Conservation (phyloP, 768 basidiomycete species). For the Butyriboletus loyo region DNA sequence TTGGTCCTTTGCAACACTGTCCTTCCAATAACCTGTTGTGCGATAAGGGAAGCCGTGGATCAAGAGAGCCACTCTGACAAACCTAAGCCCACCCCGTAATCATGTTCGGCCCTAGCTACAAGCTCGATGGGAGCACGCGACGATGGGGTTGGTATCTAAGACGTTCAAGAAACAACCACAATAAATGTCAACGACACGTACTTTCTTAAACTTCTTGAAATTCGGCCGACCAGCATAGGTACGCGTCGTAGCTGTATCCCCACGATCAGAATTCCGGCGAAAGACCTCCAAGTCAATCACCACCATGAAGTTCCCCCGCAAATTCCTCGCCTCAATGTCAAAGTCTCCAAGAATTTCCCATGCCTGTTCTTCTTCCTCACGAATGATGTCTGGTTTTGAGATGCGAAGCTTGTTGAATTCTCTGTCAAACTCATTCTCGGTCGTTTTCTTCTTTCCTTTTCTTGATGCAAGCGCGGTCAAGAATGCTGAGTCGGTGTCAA, state of each 20-base stretch:
- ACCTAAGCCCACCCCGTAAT: slow-evolving; percentile 56
- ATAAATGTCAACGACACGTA: slow-evolving; percentile 24
- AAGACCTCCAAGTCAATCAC: slow-evolving; percentile 63
- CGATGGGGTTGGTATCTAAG: slow-evolving; percentile 28
- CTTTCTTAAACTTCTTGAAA: slow-evolving; percentile 80
- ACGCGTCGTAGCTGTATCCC: slow-evolving; percentile 35
- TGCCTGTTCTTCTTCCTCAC: slow-evolving; percentile 46
- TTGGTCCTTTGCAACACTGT: slow-evolving; percentile 20
- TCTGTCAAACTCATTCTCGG: slow-evolving; percentile 69
- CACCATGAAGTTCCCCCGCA: slow-evolving; percentile 80
- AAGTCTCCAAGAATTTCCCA: slow-evolving; percentile 66
- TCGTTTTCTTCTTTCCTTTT: slow-evolving; percentile 57
- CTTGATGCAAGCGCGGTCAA: slow-evolving; percentile 71
- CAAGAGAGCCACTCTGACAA: slow-evolving; percentile 6
- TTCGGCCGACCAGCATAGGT: slow-evolving; percentile 47
- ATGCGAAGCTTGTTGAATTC: slow-evolving; percentile 79
- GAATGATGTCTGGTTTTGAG: slow-evolving; percentile 55
- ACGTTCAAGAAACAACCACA: slow-evolving; percentile 6
- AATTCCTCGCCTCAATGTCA: slow-evolving; percentile 49
- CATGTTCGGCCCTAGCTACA: slow-evolving; percentile 47
- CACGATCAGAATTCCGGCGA: slow-evolving; percentile 25
- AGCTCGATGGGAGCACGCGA: slow-evolving; percentile 47
- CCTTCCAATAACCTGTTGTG: slow-evolving; percentile 57
- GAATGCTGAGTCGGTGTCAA: slow-evolving; percentile 66
- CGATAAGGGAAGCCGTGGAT: not conserved